Conservation (phyloP, 2,329 filamentous ascomycete genomes). For the Alternaria brassicicola region DNA sequence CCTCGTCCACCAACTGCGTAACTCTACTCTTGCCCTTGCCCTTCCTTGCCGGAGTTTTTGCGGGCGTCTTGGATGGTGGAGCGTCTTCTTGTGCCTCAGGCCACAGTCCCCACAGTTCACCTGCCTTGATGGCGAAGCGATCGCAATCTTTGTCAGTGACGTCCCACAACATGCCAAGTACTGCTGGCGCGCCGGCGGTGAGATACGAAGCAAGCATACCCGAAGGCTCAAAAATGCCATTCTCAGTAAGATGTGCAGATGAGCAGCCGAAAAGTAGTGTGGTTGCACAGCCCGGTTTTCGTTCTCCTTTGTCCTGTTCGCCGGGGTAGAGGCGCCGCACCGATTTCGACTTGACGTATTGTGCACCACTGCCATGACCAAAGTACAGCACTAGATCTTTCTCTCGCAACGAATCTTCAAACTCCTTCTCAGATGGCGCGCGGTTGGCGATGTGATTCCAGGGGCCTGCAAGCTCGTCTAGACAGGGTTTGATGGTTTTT, state of each 20-base stretch:
- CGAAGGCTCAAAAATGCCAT: constrained; percentile 82
- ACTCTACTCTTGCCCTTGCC: constrained; percentile 40
- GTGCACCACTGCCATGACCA: constrained; percentile 91
- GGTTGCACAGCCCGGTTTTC: constrained; percentile 66
- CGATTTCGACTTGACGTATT: constrained; percentile 87
- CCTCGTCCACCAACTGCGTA: constrained; percentile 32
- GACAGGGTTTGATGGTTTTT: constrained; percentile 70
- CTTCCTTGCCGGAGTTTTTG: constrained; percentile 33
- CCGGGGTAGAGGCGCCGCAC: constrained; percentile 71
- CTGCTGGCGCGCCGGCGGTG: constrained; percentile 77
- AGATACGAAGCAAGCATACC: constrained; percentile 93
- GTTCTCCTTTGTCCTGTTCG: constrained; percentile 44
- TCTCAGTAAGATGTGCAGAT: constrained; percentile 78
- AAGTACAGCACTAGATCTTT: constrained; percentile 88
- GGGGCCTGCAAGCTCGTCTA: constrained; percentile 56
- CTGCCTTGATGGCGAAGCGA: constrained; percentile 78
- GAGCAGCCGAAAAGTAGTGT: constrained; percentile 94
- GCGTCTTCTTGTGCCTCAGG: constrained; percentile 50
- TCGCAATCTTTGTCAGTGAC: constrained; percentile 98
- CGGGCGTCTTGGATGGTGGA: constrained; percentile 29
- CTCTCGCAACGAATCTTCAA: constrained; percentile 68
- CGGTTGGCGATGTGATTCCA: constrained; percentile 75
- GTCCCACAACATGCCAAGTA: constrained; percentile 95
- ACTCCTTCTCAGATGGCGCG: constrained; percentile 76
- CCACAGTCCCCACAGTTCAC: constrained; percentile 85